Evolutionary conservation across 2,329 filamentous ascomycete species (phyloP), one percentile per base, ranked within the genome.

Genomic region (Arthrobotrys iridis): DNA sequence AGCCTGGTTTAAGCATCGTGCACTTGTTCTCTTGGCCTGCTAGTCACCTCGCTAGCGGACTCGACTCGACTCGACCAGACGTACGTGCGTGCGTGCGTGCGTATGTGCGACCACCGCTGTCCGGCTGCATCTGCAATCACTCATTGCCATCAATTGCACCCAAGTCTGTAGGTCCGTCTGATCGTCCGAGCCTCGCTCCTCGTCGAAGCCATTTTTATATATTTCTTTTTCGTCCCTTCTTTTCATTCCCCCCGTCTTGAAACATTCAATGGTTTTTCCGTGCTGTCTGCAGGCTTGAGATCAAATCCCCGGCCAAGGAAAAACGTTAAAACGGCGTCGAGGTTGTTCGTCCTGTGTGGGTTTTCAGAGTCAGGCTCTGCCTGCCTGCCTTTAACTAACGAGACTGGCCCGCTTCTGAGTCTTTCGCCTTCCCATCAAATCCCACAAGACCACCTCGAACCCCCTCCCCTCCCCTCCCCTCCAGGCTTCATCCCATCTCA

Each of bases 251-350:
- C 20, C n/a, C 7, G n/a, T 63, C 59, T 40, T n/a, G 7, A 28
- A 20, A 10, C 48, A n/a, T 45, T 64, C 58, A 48, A 20, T 46
- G 30, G 20, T 55, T 48, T 37, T 37, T 46, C n/a, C 55, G 18
- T 15, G 35, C 50, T 28, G 41, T 41, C 30, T 45, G 50, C 35
- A 45, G 20, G 8, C 28, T 24, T 43, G 13, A 60, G 57, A n/a
- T n/a, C n/a, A 70, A 43, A 62, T 55, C 48, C 66, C 58, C 37
- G 58, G 58, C 46, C 66, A 63, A 71, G 58, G 43, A 57, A 71
- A 71, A 71, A 70, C 65, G 57, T 70, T 70, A 35, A 68, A 52
- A 68, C 55, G 64, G 33, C 57, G 52, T 48, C 52, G 55, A 41
- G 6, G 33, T n/a, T n/a, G n/a, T n/a, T n/a, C n/a, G n/a, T n/a